Conservation (phyloP, 768 basidiomycete species). For the Mycena olivaceomarginata region DNA sequence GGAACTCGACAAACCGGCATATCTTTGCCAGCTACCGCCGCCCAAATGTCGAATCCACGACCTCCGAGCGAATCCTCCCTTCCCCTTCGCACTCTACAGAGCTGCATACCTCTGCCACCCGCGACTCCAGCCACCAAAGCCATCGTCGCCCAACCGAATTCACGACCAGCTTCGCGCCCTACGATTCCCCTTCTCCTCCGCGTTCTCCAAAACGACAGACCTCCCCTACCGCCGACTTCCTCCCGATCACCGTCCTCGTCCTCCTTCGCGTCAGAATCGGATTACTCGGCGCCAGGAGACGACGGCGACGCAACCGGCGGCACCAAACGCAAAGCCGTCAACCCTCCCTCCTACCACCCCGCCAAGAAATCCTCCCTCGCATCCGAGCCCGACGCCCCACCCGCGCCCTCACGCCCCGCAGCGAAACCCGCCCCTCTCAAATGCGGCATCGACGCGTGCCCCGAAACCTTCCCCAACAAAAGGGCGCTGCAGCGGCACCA, state of each 20-base stretch:
- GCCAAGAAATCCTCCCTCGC: slow-evolving; percentile 2
- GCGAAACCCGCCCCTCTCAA: background rate
- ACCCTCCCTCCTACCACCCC: background rate
- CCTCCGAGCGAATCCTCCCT: background rate
- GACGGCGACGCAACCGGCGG: background rate
- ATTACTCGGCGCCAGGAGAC: background rate
- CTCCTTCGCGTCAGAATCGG: background rate
- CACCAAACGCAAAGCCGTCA: slow-evolving; percentile 13
- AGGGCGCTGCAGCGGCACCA: background rate
- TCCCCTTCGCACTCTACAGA: background rate
- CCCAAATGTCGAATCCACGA: no score
- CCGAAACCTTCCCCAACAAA: background rate
- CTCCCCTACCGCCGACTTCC: background rate
- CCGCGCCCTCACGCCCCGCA: background rate
- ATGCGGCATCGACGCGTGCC: background rate
- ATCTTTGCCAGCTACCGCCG: no score
- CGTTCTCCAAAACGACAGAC: background rate
- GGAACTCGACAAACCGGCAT: no score
- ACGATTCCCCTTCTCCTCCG: no score
- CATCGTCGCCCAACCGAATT: no score
- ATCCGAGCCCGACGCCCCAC: no score
- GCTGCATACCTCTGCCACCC: no score
- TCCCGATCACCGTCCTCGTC: background rate
- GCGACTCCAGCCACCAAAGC: no score
- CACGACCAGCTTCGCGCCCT: no score